Conservation (phyloP, 805 yeast genomes). For the Lipomyces mesembrius region DNA sequence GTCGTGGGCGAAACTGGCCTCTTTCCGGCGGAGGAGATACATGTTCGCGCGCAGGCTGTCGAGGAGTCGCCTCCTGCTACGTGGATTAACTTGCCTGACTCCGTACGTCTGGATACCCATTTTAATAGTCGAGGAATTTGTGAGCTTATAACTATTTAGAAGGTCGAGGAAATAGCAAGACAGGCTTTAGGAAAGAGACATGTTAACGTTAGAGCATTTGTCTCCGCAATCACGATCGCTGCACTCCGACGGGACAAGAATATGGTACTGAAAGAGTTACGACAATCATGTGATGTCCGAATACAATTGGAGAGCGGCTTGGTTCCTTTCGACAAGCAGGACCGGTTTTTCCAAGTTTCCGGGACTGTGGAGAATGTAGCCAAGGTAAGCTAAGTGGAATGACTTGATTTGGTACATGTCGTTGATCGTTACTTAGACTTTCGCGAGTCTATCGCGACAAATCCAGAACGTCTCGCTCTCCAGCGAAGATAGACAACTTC, state of each 20-base stretch:
- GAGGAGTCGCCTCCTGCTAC: neutral
- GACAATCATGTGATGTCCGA: neutral
- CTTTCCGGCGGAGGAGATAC: neutral
- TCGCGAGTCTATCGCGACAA: neutral
- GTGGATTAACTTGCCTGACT: neutral
- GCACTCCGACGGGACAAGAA: neutral
- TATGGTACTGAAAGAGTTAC: neutral
- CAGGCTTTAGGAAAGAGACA: neutral
- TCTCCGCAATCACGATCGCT: neutral
- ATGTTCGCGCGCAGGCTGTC: neutral
- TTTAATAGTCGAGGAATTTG: neutral
- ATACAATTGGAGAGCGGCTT: neutral
- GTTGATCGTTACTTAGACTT: neutral
- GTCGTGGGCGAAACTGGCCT: neutral
- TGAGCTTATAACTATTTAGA: neutral
- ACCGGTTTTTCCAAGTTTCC: neutral
- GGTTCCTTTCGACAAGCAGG: neutral
- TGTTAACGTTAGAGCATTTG: neutral
- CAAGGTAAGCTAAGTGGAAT: neutral
- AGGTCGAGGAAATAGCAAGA: neutral
- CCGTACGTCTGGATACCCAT: neutral
- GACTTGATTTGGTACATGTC: neutral
- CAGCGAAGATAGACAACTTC: neutral
- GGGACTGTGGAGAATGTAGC: neutral
- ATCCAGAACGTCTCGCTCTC: constrained; percentile 1